Conservation (phyloP, 805 yeast genomes). For the Candida cerambycidarum region DNA sequence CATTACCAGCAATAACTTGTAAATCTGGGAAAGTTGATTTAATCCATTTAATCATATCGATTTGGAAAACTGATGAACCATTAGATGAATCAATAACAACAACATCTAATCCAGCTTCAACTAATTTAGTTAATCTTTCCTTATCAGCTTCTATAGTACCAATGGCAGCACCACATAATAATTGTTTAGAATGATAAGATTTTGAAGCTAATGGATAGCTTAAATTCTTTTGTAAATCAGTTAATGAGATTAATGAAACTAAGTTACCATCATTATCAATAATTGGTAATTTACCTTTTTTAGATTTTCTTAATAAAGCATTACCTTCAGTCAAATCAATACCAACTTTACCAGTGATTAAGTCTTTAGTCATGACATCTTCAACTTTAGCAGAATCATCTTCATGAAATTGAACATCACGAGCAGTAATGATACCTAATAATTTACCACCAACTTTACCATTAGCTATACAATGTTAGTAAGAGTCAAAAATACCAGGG, state of each 20-base stretch:
- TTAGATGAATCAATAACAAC: constrained; percentile 95
- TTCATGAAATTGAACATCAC: constrained; percentile 95
- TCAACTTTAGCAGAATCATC: constrained; percentile 59
- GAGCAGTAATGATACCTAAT: constrained; percentile 92
- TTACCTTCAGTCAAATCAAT: constrained; percentile 84
- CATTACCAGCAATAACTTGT: constrained; percentile 96
- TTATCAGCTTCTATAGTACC: constrained; percentile 92
- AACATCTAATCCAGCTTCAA: constrained; percentile 95
- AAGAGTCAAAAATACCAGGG: constrained; percentile 14
- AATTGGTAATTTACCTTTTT: constrained; percentile 97
- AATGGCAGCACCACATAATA: constrained; percentile 97
- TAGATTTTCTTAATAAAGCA: constrained; percentile 83
- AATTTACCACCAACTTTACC: constrained; percentile 88
- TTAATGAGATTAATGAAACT: constrained; percentile 87
- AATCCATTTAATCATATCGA: constrained; percentile 90
- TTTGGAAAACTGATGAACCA: constrained; percentile 95
- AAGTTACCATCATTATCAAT: constrained; percentile 75
- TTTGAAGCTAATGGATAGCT: constrained; percentile 93
- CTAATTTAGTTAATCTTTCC: constrained; percentile 78
- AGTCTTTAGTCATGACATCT: constrained; percentile 86
- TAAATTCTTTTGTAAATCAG: constrained; percentile 95
- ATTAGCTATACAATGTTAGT: constrained; percentile 57
- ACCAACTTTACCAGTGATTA: constrained; percentile 82
- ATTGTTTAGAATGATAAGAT: constrained; percentile 88
- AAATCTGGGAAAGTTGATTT: constrained; percentile 75